Evolutionary conservation across 1,284 basidiomycete genomes (phyloP).

Genomic region (Somion occarium): DNA sequence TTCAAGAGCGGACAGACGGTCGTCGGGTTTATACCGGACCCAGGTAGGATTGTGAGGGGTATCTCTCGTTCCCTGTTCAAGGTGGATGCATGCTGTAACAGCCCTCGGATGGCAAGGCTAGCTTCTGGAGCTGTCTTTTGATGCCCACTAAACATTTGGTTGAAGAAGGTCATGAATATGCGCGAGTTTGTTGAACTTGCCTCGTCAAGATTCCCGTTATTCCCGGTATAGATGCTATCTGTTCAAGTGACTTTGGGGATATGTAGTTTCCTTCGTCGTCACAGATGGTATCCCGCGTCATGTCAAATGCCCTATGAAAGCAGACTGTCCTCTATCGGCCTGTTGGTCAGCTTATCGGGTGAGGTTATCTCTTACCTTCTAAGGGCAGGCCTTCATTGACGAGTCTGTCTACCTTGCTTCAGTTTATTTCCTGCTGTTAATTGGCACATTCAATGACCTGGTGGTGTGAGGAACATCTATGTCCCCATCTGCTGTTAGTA

Average conservation of each 20-base stretch:
- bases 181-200: constrained; percentile 27
- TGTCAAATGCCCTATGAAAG: constrained; percentile 81
- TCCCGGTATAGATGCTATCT: constrained; percentile 49
- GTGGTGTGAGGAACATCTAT: constrained; percentile 54
- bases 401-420: too few species aligned
- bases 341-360: background rate
- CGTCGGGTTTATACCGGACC: constrained; percentile 61
- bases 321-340: constrained; percentile 45
- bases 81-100: constrained; percentile 22
- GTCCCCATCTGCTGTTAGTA: constrained; percentile 51
- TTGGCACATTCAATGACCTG: too few species aligned
- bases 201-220: constrained; percentile 75
- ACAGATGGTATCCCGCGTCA: constrained; percentile 47
- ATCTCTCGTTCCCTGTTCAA: constrained; percentile 4
- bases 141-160: constrained; percentile 44
- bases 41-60: constrained; percentile 52
- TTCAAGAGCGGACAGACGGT: constrained; percentile 46
- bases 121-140: constrained; percentile 37
- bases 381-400: constrained; percentile 55
- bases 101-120: constrained; percentile 37
- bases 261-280: background rate
- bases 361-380: constrained; percentile 42
- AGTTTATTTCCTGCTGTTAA: too few species aligned
- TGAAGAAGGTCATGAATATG: background rate
- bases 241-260: constrained; percentile 44